Conservation (phyloP, 768 basidiomycete species). For the Kwoniella sp. region DNA sequence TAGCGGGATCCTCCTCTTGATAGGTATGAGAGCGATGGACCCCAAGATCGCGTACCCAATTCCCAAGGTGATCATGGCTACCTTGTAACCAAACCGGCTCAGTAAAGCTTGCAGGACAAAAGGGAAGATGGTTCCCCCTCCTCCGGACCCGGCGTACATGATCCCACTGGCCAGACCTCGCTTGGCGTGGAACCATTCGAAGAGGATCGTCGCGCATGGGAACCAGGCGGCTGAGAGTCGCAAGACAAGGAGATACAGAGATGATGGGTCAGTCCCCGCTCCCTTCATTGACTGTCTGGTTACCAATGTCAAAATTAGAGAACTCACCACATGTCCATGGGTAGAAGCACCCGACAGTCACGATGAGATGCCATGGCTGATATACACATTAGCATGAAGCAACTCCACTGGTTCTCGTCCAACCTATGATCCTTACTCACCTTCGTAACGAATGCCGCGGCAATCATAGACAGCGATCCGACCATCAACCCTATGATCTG, state of each 20-base stretch:
- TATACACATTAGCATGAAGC: not conserved
- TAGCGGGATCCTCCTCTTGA: constrained; percentile 47
- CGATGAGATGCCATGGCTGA: constrained; percentile 51
- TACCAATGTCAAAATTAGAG: not conserved
- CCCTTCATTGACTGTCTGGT: no score
- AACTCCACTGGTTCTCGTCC: not conserved
- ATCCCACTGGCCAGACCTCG: constrained; percentile 48
- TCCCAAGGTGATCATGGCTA: constrained; percentile 47
- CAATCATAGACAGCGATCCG: constrained; percentile 29
- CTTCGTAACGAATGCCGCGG: constrained; percentile 42
- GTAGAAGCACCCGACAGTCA: constrained; percentile 46
- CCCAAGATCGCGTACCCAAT: constrained; percentile 35
- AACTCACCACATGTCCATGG: constrained; percentile 36
- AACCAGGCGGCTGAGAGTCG: constrained; percentile 35
- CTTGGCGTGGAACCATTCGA: constrained; percentile 49
- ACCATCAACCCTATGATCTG: constrained; percentile 35
- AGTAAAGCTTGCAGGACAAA: constrained; percentile 45
- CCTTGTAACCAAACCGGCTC: constrained; percentile 44
- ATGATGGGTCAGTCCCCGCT: constrained; percentile 1
- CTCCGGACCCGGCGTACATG: constrained; percentile 46
- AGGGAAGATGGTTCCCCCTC: constrained; percentile 50
- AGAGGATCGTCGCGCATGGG: constrained; percentile 44
- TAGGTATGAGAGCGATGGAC: constrained; percentile 30
- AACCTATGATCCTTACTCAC: constrained; percentile 16
- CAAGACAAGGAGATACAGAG: no score